Base-by-base conservation (phyloP, 225 moss, liverwort and hornwort genomes). In the Marchantia polymorpha region DNA sequence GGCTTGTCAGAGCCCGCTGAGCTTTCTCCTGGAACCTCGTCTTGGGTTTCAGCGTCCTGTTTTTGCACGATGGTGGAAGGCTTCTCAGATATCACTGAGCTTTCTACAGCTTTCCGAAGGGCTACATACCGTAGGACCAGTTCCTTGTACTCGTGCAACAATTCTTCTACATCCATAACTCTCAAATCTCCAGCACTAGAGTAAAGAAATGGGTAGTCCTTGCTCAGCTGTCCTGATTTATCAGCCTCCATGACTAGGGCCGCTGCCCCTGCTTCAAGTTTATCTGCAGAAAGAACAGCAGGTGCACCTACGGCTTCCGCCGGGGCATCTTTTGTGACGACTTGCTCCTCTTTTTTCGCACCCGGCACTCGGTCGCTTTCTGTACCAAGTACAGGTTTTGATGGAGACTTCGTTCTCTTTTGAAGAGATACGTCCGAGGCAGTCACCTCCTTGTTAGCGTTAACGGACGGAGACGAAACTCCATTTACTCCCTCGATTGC, bases 71-170 rank as follows among this genome's bases (percentile, higher is more conserved):
- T 16, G 12, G 69, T 52, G 50, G 76, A 79, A 48, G 72, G 77
- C 65, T 83, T 88, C 52, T 79, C 83, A 55, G 80, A 54, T 29
- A 49, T 82, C 63, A 52, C 80, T 19, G 79, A 82, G 73, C 90
- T 85, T 83, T 92, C 93, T 56, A 92, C 89, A 81, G 90, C 91
- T 85, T 92, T 95, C 63, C 89, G 89, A 26, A 99, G 88, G 49
- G 93, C 90, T 46, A 90, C 89, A 74, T 95, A 99, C 78, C 89
- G 92, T 85, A 99, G 80, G 39, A 91, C 99, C 74, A 99, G 85
- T 85, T 99, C 99, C 78, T 99, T 99, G 81, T 99, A 99, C 77
- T 93, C 92, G 63, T 87, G 79, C 64, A 99, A 90, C 76, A 99
- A 83, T 16, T 82, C 83, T 72, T 92, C 91, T 55, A 99, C 93